These are phyloP conservation scores for Ganoderma lingzhi DNA, from an alignment of 1,284 basidiomycete genomes.

Conservation along the genomic window DNA sequence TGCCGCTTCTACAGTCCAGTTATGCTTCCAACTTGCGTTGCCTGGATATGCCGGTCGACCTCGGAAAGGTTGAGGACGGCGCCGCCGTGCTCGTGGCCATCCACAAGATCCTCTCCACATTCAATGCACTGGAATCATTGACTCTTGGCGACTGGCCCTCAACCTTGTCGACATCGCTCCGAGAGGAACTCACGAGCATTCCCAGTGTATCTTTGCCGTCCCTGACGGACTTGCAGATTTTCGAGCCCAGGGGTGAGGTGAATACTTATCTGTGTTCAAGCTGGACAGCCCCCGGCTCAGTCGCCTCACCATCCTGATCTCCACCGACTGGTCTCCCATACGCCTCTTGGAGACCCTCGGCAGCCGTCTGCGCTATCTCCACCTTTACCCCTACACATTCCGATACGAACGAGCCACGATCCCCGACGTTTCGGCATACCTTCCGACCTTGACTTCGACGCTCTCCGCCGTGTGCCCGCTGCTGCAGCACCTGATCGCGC, in stretches of 20 bases:
- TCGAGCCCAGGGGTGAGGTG: neutral
- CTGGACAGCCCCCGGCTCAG: neutral
- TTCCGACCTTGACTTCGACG: too few species aligned
- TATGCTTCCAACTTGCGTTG: neutral
- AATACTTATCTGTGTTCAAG: neutral
- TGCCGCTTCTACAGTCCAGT: neutral
- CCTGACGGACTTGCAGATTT: neutral
- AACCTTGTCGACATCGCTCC: neutral
- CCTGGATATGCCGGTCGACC: neutral
- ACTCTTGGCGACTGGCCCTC: too few species aligned
- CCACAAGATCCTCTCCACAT: neutral
- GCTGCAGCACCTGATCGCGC: conserved; percentile 6
- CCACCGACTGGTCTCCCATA: neutral
- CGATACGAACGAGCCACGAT: too few species aligned
- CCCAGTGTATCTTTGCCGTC: neutral
- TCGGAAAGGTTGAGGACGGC: neutral
- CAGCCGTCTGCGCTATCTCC: neutral
- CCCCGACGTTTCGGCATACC: neutral
- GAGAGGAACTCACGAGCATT: neutral
- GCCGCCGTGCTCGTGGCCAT: neutral
- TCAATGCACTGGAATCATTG: neutral
- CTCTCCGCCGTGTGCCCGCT: neutral
- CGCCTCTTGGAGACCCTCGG: neutral
- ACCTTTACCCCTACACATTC: neutral
- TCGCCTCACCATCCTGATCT: neutral